phyloP scores from a whole-genome alignment of 352 stramenopile species.

The Phytophthora foliorum region DNA sequence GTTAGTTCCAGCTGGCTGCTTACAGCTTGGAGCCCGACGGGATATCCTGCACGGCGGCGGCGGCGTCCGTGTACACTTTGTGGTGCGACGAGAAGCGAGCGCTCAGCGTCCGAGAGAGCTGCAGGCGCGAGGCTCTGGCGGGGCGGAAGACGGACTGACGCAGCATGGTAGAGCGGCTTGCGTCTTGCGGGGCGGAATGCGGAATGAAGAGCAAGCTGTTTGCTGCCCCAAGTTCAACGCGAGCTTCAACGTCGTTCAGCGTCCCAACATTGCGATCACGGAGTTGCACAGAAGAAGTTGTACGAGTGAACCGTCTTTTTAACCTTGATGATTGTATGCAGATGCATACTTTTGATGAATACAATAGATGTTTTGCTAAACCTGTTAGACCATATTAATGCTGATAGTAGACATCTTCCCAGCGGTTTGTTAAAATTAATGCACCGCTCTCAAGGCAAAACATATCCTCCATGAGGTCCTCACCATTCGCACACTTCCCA shows the following conservation, averaged over 20 bases:
- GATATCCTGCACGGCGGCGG: constrained; percentile 84
- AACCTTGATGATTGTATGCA: background rate
- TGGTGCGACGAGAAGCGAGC: constrained; percentile 38
- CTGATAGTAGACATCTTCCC: background rate
- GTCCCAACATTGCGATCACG: constrained; percentile 23
- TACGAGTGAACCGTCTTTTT: background rate
- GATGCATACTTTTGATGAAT: constrained; percentile 1
- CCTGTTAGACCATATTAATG: background rate
- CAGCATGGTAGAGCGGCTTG: constrained; percentile 23
- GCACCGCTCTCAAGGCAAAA: background rate
- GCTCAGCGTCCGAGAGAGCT: constrained; percentile 12
- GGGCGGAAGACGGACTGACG: background rate
- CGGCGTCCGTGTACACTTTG: constrained; percentile 79
- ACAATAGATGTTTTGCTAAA: background rate
- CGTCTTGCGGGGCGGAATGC: constrained; percentile 6
- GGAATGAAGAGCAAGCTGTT: constrained; percentile 9
- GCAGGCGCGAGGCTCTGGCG: background rate
- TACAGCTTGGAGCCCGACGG: constrained; percentile 77
- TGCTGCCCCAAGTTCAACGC: background rate
- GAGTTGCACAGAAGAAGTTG: background rate
- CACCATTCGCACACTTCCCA: background rate
- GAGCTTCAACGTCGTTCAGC: constrained; percentile 24
- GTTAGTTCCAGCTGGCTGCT: constrained; percentile 39
- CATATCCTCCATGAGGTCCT: too few relatives aligned
- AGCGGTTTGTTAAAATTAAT: background rate